Base-by-base conservation (phyloP, 2,329 filamentous ascomycete species). In the Trichoderma afroharzianum region DNA sequence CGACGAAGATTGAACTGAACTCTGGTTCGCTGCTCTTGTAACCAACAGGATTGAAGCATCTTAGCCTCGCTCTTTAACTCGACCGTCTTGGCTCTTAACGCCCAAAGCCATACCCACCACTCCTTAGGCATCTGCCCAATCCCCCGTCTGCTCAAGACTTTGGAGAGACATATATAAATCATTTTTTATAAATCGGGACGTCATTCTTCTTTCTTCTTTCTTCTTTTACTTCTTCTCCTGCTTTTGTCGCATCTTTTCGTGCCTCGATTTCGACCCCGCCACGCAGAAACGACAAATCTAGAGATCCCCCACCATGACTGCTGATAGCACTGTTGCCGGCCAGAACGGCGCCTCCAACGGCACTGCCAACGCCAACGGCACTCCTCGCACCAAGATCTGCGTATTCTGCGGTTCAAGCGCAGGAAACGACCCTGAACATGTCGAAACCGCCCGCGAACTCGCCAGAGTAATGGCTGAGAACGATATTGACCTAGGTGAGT, bases 331-430 rank as follows among this genome's bases (percentile, higher is more conserved):
- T 59, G n/a, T 67, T 24, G 71, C 68, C 24, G 71, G 73, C 68
- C 74, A 76, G 58, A 80, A 78, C 71, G 73, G 75, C 73, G 68
- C 73, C 3, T 61, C 55, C 66, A 68, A 68, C 58, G 67, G 67
- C 28, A 24, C 72, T 11, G 5, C 64, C 33, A 68, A 59, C 18
- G 5, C 64, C 33, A 68, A 68, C 73, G 77, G 78, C 73, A 76
- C 77, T 33, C 78, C 81, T 64, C 83, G 81, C 74, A 83, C 92
- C 72, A 93, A 93, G 74, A 92, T 98, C 80, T 97, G 94, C 81
- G 95, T 98, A 76, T 98, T 97, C 88, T 98, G 96, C 84, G 96
- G 95, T 79, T 90, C 96, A 67, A 91, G 89, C 9, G 81, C 87
- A 18, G 96, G 96, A 63, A 90, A 86, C 66, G 91, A 89, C 73